phyloP scores from a whole-genome alignment of 192 early-diverging fungal species.

The Ramicandelaber brevisporus region DNA sequence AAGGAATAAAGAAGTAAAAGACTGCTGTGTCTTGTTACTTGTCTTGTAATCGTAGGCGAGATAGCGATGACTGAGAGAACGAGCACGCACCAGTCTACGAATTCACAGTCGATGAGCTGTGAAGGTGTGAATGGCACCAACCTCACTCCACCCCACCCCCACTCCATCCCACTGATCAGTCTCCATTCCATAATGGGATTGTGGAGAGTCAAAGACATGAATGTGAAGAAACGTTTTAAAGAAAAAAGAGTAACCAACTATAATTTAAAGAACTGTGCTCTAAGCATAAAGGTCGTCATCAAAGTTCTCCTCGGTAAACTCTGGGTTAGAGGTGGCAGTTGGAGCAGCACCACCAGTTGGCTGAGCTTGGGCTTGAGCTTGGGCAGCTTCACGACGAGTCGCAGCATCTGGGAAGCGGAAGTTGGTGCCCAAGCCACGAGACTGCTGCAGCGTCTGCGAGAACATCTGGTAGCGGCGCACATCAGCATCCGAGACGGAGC shows the following conservation, averaged over 20 bases:
- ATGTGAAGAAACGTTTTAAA: background rate
- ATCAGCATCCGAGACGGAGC: conserved; percentile 85
- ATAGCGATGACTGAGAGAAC: background rate
- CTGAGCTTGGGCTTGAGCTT: conserved; percentile 7
- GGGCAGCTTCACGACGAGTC: conserved; percentile 3
- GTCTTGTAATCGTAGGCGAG: background rate
- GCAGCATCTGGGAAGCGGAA: conserved; percentile 84
- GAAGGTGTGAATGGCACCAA: background rate
- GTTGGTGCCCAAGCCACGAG: conserved; percentile 73
- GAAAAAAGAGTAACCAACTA: background rate
- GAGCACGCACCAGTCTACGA: background rate
- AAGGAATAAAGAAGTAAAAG: background rate
- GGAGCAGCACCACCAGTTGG: no score
- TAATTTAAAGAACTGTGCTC: no score
- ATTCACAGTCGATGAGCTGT: background rate
- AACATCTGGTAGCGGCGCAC: conserved; percentile 99
- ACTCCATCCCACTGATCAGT: no score
- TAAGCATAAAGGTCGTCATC: conserved; percentile 72
- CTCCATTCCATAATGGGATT: no score
- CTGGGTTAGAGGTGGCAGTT: conserved; percentile 13
- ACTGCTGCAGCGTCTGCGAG: conserved; percentile 91
- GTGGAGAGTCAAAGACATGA: conserved; percentile 2
- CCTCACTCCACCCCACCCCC: background rate
- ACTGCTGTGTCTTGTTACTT: background rate
- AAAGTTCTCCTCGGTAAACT: conserved; percentile 33